Evolutionary conservation across 345 rosid species (phyloP).

Genomic region (Citrus australasica): DNA sequence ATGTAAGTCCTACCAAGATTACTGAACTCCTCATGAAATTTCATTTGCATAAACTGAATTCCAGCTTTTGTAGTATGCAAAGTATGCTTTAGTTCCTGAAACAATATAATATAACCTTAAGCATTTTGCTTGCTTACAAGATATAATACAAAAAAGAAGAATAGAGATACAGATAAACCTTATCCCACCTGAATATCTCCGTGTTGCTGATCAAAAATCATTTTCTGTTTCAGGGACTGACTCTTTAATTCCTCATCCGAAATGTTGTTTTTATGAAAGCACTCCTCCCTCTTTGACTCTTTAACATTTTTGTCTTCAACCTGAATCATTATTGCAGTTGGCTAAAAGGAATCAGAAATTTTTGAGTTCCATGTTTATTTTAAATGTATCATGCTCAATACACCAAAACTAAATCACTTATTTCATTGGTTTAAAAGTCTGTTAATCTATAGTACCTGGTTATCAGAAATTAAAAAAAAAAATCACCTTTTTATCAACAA

Average conservation of each 20-base stretch:
- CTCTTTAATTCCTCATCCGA: slow-evolving; percentile 48
- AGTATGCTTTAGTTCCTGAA: slow-evolving; percentile 67
- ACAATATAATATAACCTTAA: not conserved
- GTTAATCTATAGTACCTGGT: not conserved
- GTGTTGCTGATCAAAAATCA: slow-evolving; percentile 72
- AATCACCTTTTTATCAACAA: slow-evolving; percentile 55
- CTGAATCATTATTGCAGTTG: slow-evolving; percentile 31
- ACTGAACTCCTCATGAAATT: slow-evolving; percentile 77
- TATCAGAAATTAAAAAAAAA: slow-evolving; percentile 7
- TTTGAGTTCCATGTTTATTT: not conserved
- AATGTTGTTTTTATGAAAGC: slow-evolving; percentile 29
- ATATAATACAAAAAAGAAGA: not conserved
- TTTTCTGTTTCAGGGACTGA: slow-evolving; percentile 43
- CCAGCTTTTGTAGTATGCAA: slow-evolving; percentile 77
- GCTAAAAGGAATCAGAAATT: not conserved
- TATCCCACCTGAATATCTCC: slow-evolving; percentile 56
- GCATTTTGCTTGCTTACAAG: slow-evolving; percentile 8
- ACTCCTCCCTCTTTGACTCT: slow-evolving; percentile 46
- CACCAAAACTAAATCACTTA: not conserved
- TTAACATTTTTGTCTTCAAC: slow-evolving; percentile 50
- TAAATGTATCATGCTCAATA: not conserved
- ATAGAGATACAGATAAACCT: not conserved
- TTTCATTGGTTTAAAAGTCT: not conserved
- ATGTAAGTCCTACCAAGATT: slow-evolving; percentile 53
- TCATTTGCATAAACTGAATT: slow-evolving; percentile 83